These are phyloP conservation scores for Picea abies DNA, from an alignment of 83 land plant genomes.

Conservation along the genomic window DNA sequence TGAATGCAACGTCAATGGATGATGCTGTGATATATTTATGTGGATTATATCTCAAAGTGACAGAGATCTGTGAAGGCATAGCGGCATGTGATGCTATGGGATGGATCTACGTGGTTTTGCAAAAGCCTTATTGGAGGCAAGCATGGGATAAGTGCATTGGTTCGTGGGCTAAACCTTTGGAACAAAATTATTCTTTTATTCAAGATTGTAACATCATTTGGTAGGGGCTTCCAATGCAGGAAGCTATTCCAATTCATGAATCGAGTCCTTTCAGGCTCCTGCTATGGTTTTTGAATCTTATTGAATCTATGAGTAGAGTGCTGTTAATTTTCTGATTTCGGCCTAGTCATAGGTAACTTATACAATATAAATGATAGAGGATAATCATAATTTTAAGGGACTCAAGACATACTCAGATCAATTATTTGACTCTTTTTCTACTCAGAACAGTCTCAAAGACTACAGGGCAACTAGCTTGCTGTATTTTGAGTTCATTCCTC, in stretches of 20 bases:
- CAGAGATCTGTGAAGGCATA: conserved; percentile 3
- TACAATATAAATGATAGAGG: conserved; percentile 11
- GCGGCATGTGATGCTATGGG: background rate
- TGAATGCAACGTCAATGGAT: conserved; percentile 61
- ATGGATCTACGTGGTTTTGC: background rate
- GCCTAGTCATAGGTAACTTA: background rate
- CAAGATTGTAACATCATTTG: conserved; percentile 17
- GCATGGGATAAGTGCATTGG: background rate
- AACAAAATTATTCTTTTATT: conserved; percentile 19
- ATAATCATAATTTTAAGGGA: background rate
- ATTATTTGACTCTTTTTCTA: conserved; percentile 11
- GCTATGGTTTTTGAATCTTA: background rate
- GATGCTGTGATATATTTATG: background rate
- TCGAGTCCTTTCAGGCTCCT: conserved; percentile 4
- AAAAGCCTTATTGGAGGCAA: conserved; percentile 11
- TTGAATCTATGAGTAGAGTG: background rate
- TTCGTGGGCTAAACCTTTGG: conserved; percentile 4
- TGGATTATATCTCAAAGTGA: conserved; percentile 4
- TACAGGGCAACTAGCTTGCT: conserved; percentile 8
- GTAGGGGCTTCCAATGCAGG: conserved; percentile 15
- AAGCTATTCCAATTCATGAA: conserved; percentile 16
- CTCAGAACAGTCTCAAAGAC: conserved; percentile 4
- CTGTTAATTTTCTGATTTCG: background rate
- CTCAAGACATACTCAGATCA: background rate
- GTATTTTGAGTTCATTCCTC: conserved; percentile 8